Conservation (phyloP, 73 alveolate genomes). For the Uronychia binucleata region DNA sequence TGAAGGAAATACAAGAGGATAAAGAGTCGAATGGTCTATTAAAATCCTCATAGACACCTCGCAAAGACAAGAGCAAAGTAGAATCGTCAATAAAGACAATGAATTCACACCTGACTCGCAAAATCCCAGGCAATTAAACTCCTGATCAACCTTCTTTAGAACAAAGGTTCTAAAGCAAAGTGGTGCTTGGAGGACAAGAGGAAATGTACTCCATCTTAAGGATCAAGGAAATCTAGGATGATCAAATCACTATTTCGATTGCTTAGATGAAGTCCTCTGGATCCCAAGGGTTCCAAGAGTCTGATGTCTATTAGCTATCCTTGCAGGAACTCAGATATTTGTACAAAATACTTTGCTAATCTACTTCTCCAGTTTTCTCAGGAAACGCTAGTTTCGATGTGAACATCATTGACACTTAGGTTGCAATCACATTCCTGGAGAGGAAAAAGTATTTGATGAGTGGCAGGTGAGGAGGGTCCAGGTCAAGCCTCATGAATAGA, state of each 20-base stretch:
- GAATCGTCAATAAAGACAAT: too few relatives aligned
- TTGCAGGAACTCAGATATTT: not conserved
- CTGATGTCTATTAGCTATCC: not conserved
- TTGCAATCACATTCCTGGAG: not conserved
- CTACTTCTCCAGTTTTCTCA: not conserved
- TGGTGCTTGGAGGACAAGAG: too few relatives aligned
- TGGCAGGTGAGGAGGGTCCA: not conserved
- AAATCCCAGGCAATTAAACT: too few relatives aligned
- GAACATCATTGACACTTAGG: not conserved
- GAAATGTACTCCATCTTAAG: not conserved
- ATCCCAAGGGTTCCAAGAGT: not conserved
- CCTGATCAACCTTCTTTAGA: too few relatives aligned
- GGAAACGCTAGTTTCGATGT: not conserved
- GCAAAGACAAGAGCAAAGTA: too few relatives aligned
- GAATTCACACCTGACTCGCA: too few relatives aligned
- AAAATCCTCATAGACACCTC: too few relatives aligned
- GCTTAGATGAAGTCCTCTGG: not conserved
- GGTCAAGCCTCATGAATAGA: not conserved
- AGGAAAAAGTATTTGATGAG: not conserved
- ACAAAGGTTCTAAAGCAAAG: too few relatives aligned
- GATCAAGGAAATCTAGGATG: not conserved
- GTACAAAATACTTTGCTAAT: not conserved
- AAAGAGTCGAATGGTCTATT: too few relatives aligned
- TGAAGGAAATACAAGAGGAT: too few relatives aligned
- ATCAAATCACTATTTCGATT: not conserved